Conservation (phyloP, 352 stramenopile species). For the Saprolegnia parasitica region DNA sequence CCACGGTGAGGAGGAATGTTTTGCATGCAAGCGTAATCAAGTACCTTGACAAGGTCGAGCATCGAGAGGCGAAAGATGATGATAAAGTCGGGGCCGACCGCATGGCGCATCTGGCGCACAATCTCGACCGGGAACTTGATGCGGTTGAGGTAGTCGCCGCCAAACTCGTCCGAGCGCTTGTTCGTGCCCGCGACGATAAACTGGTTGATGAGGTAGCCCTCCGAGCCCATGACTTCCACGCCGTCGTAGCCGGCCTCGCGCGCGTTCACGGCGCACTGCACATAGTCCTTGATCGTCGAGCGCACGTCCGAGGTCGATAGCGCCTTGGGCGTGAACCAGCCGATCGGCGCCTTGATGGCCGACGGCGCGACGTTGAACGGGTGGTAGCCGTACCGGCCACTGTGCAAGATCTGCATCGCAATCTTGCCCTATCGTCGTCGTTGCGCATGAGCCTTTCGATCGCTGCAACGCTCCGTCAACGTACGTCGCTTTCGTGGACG, state of each 20-base stretch:
- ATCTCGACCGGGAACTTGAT: constrained; percentile 93
- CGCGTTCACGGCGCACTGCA: constrained; percentile 74
- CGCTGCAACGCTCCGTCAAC: not conserved
- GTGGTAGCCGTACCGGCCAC: constrained; percentile 95
- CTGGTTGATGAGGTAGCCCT: constrained; percentile 98
- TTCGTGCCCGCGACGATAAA: constrained; percentile 96
- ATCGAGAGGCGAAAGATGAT: constrained; percentile 97
- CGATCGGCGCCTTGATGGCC: constrained; percentile 92
- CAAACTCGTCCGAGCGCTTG: constrained; percentile 92
- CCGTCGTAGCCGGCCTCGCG: constrained; percentile 94
- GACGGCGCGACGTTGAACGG: constrained; percentile 92
- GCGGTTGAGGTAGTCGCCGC: constrained; percentile 91
- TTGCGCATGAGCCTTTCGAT: not conserved
- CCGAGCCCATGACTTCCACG: constrained; percentile 98
- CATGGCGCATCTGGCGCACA: constrained; percentile 84
- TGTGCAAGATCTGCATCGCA: constrained; percentile 91
- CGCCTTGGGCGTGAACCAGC: constrained; percentile 84
- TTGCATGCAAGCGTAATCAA: not conserved
- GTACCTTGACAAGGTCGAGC: constrained; percentile 91
- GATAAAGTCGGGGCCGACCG: constrained; percentile 93
- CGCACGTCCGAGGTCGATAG: constrained; percentile 81
- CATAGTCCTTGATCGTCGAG: constrained; percentile 92
- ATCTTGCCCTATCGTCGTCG: constrained; percentile 49
- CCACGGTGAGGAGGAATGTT: constrained; percentile 8
- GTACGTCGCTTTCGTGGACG: constrained; percentile 79